Evolutionary conservation across 495 filamentous ascomycete genomes (phyloP), one percentile per base, ranked within the genome.

Genomic region (Durotheca rogersii): DNA sequence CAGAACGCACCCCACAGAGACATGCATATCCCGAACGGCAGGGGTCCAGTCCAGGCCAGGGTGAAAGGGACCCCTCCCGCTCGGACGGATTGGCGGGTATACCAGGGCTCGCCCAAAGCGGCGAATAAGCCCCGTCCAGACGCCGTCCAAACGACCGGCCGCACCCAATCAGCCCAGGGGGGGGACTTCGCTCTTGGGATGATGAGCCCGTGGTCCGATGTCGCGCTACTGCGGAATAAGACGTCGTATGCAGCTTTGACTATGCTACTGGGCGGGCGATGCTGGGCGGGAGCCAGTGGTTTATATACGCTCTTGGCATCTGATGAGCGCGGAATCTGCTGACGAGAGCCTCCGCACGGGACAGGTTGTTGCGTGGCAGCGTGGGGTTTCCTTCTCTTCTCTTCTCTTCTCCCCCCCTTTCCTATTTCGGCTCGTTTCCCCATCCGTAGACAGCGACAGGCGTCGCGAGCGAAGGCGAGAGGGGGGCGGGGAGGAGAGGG

Each of bases 1-100:
- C 55, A 62, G 59, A 58, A 55, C 30, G 10, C 23, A 43, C 62
- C 62, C 62, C 62, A 62, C 62, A 65, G 34, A 45, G 25, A 41
- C 43, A 44, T 65, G 58, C 61, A 64, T 56, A 53, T 50, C 51
- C 57, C 51, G 57, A 56, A n/a, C 41, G 38, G 38, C 51, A 56
- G 58, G 53, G 61, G 47, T 59, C 37, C 43, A 46, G 20, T 37
- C 29, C 43, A 37, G 34, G 16, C 52, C 25, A 33, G 50, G 35
- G 23, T 27, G 4, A 9, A 27, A 27, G 23, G 4, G 4, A 27
- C 23, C 23, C 4, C 23, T 9, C 23, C 23, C 23, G 4, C 18
- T 48, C 31, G 51, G 40, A 30, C 41, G 56, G 56, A 54, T 51
- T 59, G 56, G 50, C 56, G 56, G 56, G 31, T 47, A 25, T 18